A percentile compares a stretch with the other conserved stretches of the same genome.
Conservation (phyloP, 2,329 filamentous ascomycete genomes). For the Epichloe gansuensis region DNA sequence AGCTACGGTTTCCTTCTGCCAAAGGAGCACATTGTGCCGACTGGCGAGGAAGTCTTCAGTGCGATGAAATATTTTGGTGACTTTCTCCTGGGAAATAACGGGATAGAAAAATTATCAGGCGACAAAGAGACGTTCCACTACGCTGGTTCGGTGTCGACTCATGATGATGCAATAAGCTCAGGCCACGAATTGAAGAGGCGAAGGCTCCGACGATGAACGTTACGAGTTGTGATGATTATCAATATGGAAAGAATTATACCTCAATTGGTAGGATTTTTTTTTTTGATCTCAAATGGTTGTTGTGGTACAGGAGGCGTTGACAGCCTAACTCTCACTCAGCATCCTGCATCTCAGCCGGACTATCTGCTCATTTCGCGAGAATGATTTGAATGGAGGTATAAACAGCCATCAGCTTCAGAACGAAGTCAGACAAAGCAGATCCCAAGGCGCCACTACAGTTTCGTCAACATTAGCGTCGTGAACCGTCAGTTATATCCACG, state of each 20-base stretch:
- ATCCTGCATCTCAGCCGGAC: not conserved
- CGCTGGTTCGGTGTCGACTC: constrained; percentile 2
- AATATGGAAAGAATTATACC: no score
- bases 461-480: not conserved
- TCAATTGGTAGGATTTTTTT: no score
- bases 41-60: constrained; percentile 75
- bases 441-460: constrained; percentile 23
- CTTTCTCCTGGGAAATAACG: constrained; percentile 61
- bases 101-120: constrained; percentile 37
- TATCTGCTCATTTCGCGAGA: constrained; percentile 15
- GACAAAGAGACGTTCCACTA: constrained; percentile 13
- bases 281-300: no score
- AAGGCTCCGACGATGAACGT: constrained; percentile 15
- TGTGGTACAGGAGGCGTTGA: no score
- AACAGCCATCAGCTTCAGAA: constrained; percentile 31
- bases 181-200: constrained; percentile 20
- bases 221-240: not conserved
- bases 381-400: constrained; percentile 29
- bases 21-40: constrained; percentile 74
- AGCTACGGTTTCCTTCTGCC: constrained; percentile 90
- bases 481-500: not conserved
- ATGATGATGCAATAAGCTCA: constrained; percentile 8
- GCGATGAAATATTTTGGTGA: constrained; percentile 75
- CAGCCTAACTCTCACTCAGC: not conserved
- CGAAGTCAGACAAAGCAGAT: constrained; percentile 22